Evolutionary conservation across 306 rosid genomes (phyloP), one percentile per base, ranked within the genome.

Genomic region (Trichosanthes cucumerina): DNA sequence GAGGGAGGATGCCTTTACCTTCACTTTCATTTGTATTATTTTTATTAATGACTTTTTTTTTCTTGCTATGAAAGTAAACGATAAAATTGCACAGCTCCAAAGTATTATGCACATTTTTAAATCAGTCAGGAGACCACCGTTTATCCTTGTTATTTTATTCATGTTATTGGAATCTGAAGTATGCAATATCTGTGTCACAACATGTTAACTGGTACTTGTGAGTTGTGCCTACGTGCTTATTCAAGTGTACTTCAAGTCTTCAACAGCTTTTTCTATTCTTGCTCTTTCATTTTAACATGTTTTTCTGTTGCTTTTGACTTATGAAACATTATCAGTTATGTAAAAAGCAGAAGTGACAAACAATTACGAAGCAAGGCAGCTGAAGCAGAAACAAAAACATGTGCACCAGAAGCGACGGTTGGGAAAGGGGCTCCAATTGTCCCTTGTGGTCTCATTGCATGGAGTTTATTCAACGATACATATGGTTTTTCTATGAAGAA

Each of bases 401-500:
- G 97, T 77, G 69, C 80, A 10, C 96, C 96, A 0, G 97, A 90
- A 83, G 85, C 78, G 53, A 59, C 18, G 15, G 79, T 85, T 10
- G 59, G 23, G 36, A 18, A 72, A 65, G 71, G 81, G 28, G 46
- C 33, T 78, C 76, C 90, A 54, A 89, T 93, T 81, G 96, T 93
- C 75, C 98, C 97, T 41, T 93, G 97, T 79, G 97, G 97, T 81
- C 93, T 93, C 69, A 77, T 86, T 73, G 97, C 98, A 10, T 93
- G 97, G 98, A 93, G 98, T 85, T 77, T 93, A 81, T 91, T 91
- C 81, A 93, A 93, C 71, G 98, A 93, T 87, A 93, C 96, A 1
- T 93, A 88, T 78, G 87, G 49, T 56, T 80, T 93, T 75, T 84
- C 89, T 39, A 68, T 75, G 81, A 86, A 88, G 69, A 83, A 89